A percentile compares a stretch with the other conserved stretches of the same genome.
phyloP scores from a whole-genome alignment of 208 protist species.

The Wallacemonas sp. region DNA sequence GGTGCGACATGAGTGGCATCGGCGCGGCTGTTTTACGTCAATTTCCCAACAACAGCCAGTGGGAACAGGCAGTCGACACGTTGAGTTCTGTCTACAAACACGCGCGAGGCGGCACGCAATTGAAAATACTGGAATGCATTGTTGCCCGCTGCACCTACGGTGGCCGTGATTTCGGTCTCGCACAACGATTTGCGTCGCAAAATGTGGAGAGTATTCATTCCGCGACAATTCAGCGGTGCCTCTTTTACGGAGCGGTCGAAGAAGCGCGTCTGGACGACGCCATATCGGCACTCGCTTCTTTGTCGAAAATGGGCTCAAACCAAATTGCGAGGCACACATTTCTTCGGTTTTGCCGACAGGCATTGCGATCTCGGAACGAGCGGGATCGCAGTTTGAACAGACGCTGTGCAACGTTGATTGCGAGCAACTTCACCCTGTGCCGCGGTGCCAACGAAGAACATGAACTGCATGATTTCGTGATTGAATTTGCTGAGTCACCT shows the following conservation, averaged over 20 bases:
- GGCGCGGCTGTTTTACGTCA: constrained; percentile 18
- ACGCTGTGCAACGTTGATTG: constrained; percentile 20
- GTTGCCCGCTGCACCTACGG: constrained; percentile 26
- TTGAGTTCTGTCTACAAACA: constrained; percentile 20
- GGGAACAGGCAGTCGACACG: constrained; percentile 27
- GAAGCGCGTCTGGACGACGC: not conserved
- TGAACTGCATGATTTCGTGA: constrained; percentile 1
- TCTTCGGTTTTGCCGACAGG: not conserved
- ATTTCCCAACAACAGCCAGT: constrained; percentile 34
- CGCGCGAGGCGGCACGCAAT: constrained; percentile 9
- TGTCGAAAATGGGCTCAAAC: constrained; percentile 23
- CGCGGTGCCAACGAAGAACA: not conserved
- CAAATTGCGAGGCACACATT: constrained; percentile 16
- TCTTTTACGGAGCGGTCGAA: constrained; percentile 26
- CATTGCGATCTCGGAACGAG: constrained; percentile 10
- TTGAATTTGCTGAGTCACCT: not conserved
- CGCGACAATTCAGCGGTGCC: constrained; percentile 24
- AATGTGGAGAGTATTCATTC: constrained; percentile 14
- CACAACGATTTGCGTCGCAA: constrained; percentile 21
- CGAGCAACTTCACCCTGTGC: not conserved
- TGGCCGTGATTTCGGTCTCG: constrained; percentile 22
- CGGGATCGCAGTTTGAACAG: constrained; percentile 17
- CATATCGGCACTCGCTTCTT: constrained; percentile 17
- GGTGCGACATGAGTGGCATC: constrained; percentile 20
- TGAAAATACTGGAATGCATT: constrained; percentile 29